Conservation (phyloP, 768 basidiomycete genomes). For the Boletus tomentosulus region DNA sequence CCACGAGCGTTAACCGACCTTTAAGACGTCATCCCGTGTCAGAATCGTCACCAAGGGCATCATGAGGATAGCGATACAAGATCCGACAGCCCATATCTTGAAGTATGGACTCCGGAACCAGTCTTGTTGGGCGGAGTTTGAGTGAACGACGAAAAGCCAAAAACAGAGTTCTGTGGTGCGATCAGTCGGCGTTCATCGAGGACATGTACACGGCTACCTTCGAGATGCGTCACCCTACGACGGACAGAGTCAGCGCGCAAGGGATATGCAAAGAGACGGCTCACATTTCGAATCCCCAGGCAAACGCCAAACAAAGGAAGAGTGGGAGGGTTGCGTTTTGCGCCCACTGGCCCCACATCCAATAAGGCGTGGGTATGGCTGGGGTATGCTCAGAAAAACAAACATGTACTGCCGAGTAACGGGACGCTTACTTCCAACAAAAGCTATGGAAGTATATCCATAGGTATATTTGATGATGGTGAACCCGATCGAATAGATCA, state of each 20-base stretch:
- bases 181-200: background rate
- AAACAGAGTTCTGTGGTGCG: constrained; percentile 67
- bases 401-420: background rate
- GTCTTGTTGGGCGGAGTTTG: constrained; percentile 55
- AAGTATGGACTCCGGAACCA: constrained; percentile 80
- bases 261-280: constrained; percentile 15
- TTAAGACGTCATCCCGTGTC: constrained; percentile 53
- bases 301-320: constrained; percentile 56
- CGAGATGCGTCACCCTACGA: constrained; percentile 69
- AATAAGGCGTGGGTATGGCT: constrained; percentile 67
- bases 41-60: constrained; percentile 71
- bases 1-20: constrained; percentile 37
- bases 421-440: constrained; percentile 37
- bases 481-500: constrained; percentile 58
- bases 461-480: constrained; percentile 69
- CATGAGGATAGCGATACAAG: constrained; percentile 51
- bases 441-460: constrained; percentile 49
- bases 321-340: constrained; percentile 59
- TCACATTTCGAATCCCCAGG: constrained; percentile 76
- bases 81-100: constrained; percentile 68
- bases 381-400: background rate
- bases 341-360: constrained; percentile 48
- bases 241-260: background rate
- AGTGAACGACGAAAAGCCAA: constrained; percentile 79
- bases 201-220: constrained; percentile 45